Percentiles rank a stretch among this genome's conserved stretches.
phyloP scores from a whole-genome alignment of 805 yeast genomes.

The Zygosaccharomyces gambellarensis region DNA sequence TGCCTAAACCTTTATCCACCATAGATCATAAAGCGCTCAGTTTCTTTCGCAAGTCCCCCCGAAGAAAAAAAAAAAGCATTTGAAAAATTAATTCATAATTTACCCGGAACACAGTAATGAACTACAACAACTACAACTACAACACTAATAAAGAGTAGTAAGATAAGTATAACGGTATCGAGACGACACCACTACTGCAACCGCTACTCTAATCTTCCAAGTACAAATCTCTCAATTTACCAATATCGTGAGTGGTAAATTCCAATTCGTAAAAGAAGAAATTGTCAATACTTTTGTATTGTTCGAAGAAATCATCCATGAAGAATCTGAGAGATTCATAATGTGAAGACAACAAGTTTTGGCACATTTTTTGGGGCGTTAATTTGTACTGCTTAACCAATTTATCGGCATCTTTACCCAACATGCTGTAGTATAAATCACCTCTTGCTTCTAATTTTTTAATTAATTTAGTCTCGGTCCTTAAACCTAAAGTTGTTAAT shows the following conservation, averaged over 20 bases:
- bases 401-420: constrained; percentile 26
- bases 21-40: constrained; percentile 4
- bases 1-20: not conserved
- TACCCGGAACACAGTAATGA: not conserved
- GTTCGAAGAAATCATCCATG: constrained; percentile 45
- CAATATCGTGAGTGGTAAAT: constrained; percentile 43
- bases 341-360: constrained; percentile 55
- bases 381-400: constrained; percentile 26
- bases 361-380: constrained; percentile 46
- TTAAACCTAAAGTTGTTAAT: constrained; percentile 60
- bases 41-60: constrained; percentile 2
- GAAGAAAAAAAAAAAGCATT: not conserved
- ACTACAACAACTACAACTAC: not conserved
- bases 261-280: constrained; percentile 45
- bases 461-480: constrained; percentile 37
- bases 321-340: constrained; percentile 68
- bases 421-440: constrained; percentile 33
- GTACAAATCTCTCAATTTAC: constrained; percentile 34
- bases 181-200: not conserved
- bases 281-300: constrained; percentile 50
- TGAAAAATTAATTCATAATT: not conserved
- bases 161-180: not conserved
- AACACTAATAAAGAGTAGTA: not conserved
- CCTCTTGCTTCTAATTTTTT: constrained; percentile 35
- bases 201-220: constrained; percentile 13